These are phyloP conservation scores for Fusarium graminum DNA, from an alignment of 2,329 filamentous ascomycete genomes.

Conservation along the genomic window DNA sequence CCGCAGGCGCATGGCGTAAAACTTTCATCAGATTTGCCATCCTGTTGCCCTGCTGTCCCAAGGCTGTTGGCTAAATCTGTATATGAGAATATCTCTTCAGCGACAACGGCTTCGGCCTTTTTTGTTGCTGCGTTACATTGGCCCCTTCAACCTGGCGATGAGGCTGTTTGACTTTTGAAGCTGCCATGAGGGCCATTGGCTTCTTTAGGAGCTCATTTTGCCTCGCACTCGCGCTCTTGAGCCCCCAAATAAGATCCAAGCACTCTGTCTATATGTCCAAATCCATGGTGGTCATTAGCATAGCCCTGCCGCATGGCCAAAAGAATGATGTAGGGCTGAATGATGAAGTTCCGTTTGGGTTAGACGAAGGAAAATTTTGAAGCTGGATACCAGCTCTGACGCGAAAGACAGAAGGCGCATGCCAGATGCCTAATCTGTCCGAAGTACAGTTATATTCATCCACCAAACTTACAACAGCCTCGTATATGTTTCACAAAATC, in stretches of 20 bases:
- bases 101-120: rapidly evolving
- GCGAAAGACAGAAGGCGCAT: background rate
- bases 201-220: constrained; percentile 15
- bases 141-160: rapidly evolving
- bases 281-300: background rate
- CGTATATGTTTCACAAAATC: background rate
- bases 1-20: background rate
- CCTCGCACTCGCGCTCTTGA: background rate
- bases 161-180: background rate
- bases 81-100: background rate
- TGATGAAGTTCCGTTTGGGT: background rate
- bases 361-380: background rate
- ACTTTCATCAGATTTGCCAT: background rate
- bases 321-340: background rate
- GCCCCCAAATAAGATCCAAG: background rate
- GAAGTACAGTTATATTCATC: background rate
- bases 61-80: background rate
- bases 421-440: background rate
- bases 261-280: constrained; percentile 2
- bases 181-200: constrained; percentile 1
- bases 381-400: background rate
- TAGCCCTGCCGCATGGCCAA: background rate
- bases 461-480: background rate
- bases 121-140: too few relatives aligned
- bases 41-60: background rate